Percentiles rank a stretch among this genome's conserved stretches.
Conservation (phyloP, 257 asterid genomes). For the Solanum chiquidenum region DNA sequence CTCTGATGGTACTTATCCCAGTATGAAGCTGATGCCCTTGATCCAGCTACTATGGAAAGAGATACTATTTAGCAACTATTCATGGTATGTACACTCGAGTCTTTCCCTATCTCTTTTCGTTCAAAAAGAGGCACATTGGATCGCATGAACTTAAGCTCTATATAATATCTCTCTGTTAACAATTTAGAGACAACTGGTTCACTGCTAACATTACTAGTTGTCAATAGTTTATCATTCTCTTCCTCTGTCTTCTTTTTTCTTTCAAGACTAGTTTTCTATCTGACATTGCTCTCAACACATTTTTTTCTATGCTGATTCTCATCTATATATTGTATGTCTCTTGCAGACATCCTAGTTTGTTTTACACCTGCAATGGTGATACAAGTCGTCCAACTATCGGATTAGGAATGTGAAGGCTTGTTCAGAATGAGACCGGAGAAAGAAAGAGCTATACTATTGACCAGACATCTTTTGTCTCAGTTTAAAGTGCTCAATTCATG, state of each 20-base stretch:
- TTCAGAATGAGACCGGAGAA: not conserved
- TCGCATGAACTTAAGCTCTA: not conserved
- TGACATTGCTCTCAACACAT: not conserved
- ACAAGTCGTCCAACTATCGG: not conserved
- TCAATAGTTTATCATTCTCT: not conserved
- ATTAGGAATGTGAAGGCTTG: not conserved
- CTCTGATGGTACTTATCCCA: not conserved
- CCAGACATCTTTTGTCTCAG: not conserved
- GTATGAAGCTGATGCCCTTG: not conserved
- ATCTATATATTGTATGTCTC: not conserved
- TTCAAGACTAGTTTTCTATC: not conserved
- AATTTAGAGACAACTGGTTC: not conserved
- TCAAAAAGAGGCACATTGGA: not conserved
- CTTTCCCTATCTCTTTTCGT: not conserved
- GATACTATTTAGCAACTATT: not conserved
- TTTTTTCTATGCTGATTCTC: not conserved
- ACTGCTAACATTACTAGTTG: not conserved
- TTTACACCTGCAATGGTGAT: not conserved
- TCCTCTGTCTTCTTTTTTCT: not conserved
- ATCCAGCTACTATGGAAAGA: not conserved
- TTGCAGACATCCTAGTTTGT: not conserved
- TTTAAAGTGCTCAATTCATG: not conserved
- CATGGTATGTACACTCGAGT: not conserved
- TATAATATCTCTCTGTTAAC: not conserved
- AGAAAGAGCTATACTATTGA: not conserved